Evolutionary conservation across 2,329 filamentous ascomycete genomes (phyloP).

Genomic region (Penicillium carneum): DNA sequence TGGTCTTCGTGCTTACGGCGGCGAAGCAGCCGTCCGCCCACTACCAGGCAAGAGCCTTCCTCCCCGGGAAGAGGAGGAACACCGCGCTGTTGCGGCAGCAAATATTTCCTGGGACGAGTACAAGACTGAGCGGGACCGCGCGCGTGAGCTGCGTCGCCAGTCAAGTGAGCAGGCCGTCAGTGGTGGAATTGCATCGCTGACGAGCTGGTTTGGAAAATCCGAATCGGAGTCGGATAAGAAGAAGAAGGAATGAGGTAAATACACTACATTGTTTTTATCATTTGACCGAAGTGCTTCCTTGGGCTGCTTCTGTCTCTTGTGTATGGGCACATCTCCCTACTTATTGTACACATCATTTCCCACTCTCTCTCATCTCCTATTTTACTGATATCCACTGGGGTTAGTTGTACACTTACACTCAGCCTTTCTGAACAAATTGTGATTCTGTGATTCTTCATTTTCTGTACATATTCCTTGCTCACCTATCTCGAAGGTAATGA

Average conservation of each 20-base stretch:
- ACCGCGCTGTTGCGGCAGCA: constrained; percentile 19
- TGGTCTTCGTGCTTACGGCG: constrained; percentile 76
- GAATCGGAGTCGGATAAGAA: constrained; percentile 24
- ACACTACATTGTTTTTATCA: neutral
- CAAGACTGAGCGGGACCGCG: constrained; percentile 40
- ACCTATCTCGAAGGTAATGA: neutral
- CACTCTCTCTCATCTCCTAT: constrained; percentile 11
- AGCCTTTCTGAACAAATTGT: neutral
- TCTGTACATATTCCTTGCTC: too few relatives aligned
- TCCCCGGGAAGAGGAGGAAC: constrained; percentile 9
- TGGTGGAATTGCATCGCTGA: constrained; percentile 14
- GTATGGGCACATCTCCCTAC: constrained; percentile 7
- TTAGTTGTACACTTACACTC: constrained; percentile 7
- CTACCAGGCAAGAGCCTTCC: constrained; percentile 31
- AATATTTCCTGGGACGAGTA: constrained; percentile 47
- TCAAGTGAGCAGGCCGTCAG: constrained; percentile 13
- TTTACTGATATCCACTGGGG: constrained; percentile 16
- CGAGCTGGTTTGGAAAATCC: constrained; percentile 25
- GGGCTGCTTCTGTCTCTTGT: neutral
- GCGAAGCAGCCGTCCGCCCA: constrained; percentile 60
- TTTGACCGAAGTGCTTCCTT: neutral
- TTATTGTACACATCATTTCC: constrained; percentile 26
- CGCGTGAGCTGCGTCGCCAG: constrained; percentile 39
- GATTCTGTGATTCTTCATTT: too few relatives aligned
- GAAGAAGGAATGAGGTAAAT: constrained; percentile 31